These are phyloP conservation scores for Cyberlindnera meyerae DNA, from an alignment of 805 yeast species.

Conservation along the genomic window DNA sequence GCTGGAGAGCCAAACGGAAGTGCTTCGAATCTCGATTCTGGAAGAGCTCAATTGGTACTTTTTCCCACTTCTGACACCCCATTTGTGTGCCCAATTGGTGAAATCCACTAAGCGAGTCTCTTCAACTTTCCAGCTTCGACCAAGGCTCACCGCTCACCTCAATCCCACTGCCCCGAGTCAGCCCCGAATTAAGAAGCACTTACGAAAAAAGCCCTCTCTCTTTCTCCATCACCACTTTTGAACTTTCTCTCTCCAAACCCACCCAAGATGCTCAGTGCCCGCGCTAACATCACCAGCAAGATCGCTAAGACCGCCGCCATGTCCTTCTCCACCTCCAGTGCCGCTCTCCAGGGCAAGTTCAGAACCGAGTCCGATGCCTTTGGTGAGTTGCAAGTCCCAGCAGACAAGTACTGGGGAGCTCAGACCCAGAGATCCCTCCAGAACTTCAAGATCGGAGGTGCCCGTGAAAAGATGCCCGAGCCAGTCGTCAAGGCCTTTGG, in stretches of 20 bases:
- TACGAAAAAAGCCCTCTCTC: too few species aligned
- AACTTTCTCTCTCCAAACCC: background rate
- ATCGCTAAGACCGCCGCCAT: slow-evolving; percentile 5
- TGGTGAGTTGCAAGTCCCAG: slow-evolving; percentile 90
- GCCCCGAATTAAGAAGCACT: too few species aligned
- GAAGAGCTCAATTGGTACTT: too few species aligned
- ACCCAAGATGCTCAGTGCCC: slow-evolving; percentile 5
- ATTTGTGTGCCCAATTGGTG: too few species aligned
- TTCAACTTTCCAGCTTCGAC: too few species aligned
- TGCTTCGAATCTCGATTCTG: too few species aligned
- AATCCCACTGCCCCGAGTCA: too few species aligned
- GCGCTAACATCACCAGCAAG: slow-evolving; percentile 1
- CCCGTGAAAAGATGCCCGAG: slow-evolving; percentile 83
- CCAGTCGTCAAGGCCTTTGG: slow-evolving; percentile 93
- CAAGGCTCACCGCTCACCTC: too few species aligned
- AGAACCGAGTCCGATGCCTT: slow-evolving; percentile 92
- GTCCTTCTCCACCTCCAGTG: slow-evolving; percentile 8
- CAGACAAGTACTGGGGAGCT: slow-evolving; percentile 93
- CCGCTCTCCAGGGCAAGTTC: slow-evolving; percentile 15
- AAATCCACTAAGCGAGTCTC: too few species aligned
- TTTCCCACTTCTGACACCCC: too few species aligned
- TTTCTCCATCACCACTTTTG: background rate
- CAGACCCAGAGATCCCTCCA: slow-evolving; percentile 92
- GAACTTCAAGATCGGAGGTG: slow-evolving; percentile 95
- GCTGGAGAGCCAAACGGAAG: too few species aligned